Evolutionary conservation across 352 stramenopile genomes (phyloP).

Genomic region (Phytophthora kernoviae): DNA sequence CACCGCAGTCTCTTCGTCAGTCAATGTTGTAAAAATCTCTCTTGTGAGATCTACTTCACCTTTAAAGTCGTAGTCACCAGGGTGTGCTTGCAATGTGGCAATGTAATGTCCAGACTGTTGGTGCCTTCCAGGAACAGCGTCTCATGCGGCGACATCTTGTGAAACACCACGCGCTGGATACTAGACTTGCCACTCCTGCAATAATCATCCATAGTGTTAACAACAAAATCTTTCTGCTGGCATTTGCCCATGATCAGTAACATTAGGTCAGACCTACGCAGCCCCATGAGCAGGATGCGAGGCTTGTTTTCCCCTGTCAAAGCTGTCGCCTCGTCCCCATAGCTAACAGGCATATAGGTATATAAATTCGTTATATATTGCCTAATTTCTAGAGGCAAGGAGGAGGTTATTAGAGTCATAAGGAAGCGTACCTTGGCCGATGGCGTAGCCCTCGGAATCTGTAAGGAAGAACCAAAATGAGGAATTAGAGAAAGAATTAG

Average conservation of each 20-base stretch:
- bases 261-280: constrained; percentile 64
- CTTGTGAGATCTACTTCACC: constrained; percentile 13
- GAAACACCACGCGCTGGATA: constrained; percentile 97
- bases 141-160: constrained; percentile 99
- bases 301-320: constrained; percentile 91
- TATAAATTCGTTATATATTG: background rate
- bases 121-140: constrained; percentile 95
- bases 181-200: constrained; percentile 86
- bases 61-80: constrained; percentile 94
- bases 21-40: background rate
- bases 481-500: too few relatives aligned
- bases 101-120: constrained; percentile 94
- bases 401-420: background rate
- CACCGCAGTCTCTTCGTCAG: background rate
- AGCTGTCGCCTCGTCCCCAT: constrained; percentile 69
- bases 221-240: background rate
- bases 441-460: constrained; percentile 52
- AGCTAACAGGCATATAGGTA: constrained; percentile 38
- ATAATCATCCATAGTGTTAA: background rate
- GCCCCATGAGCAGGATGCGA: constrained; percentile 97
- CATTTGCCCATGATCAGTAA: background rate
- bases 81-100: too few relatives aligned
- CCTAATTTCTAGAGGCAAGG: background rate
- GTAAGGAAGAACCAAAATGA: constrained; percentile 1
- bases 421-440: constrained; percentile 31